Percentiles rank a stretch among this genome's conserved stretches.
These are phyloP conservation scores for Tolypocladium tropicale DNA, from an alignment of 2,329 filamentous ascomycete genomes.

Conservation along the genomic window DNA sequence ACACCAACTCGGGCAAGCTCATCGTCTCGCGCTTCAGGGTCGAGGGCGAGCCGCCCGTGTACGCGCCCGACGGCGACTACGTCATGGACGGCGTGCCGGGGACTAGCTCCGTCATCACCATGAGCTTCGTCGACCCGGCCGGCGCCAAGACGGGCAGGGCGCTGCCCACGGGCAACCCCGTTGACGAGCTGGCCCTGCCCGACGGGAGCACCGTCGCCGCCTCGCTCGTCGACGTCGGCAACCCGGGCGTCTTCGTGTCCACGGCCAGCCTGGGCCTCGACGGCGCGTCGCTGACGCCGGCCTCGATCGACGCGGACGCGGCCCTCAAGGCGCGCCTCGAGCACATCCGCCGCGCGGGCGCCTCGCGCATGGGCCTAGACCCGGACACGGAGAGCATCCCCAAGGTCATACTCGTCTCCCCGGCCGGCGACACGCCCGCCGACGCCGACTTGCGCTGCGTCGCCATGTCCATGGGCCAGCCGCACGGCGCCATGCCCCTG, in stretches of 20 bases:
- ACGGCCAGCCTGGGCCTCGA: constrained; percentile 38
- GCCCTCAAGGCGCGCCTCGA: constrained; percentile 38
- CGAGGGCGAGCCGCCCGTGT: constrained; percentile 20
- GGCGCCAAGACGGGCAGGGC: constrained; percentile 51
- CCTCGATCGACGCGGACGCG: constrained; percentile 36
- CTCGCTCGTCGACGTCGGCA: constrained; percentile 53
- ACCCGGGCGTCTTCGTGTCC: constrained; percentile 52
- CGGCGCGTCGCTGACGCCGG: constrained; percentile 39
- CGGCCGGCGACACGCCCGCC: constrained; percentile 14
- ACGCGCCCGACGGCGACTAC: constrained; percentile 36
- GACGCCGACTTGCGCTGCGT: constrained; percentile 31
- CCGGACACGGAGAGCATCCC: constrained; percentile 40
- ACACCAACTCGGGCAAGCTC: constrained; percentile 61
- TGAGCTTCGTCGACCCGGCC: constrained; percentile 52
- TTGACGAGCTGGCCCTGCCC: constrained; percentile 35
- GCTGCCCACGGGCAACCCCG: constrained; percentile 38
- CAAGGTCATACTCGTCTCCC: constrained; percentile 44
- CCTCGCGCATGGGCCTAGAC: constrained; percentile 50
- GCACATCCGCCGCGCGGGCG: constrained; percentile 44
- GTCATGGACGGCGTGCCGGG: constrained; percentile 55
- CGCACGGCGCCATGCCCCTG: constrained; percentile 45
- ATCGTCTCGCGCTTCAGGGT: constrained; percentile 49
- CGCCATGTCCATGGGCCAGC: constrained; percentile 44
- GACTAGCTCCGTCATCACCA: constrained; percentile 41
- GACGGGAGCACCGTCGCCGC: constrained; percentile 29